These are phyloP conservation scores for Lecanicillium sp. DNA, from an alignment of 2,329 filamentous ascomycete species.

Conservation along the genomic window DNA sequence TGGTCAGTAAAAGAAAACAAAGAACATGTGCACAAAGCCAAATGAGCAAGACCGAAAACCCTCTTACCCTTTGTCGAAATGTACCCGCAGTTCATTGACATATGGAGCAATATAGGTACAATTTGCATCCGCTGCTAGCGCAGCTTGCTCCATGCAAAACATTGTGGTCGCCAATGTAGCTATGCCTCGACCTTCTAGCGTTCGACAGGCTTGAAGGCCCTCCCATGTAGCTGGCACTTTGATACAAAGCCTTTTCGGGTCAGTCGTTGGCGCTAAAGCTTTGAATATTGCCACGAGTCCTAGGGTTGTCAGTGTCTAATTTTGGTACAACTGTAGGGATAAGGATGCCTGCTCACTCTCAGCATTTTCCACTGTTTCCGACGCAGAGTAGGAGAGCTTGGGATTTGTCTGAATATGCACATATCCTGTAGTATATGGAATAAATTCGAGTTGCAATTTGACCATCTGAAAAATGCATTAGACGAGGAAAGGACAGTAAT, in stretches of 20 bases:
- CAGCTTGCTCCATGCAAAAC: constrained; percentile 53
- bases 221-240: constrained; percentile 58
- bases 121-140: constrained; percentile 45
- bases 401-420: constrained; percentile 55
- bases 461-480: constrained; percentile 38
- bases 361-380: constrained; percentile 37
- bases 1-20: constrained; percentile 1
- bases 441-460: constrained; percentile 42
- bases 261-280: constrained; percentile 32
- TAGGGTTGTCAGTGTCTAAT: too few species aligned
- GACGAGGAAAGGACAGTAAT: not conserved
- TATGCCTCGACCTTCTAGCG: constrained; percentile 44
- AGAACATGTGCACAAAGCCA: not conserved
- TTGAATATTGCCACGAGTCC: too few species aligned
- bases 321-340: too few species aligned
- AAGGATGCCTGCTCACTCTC: too few species aligned
- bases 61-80: constrained; percentile 43
- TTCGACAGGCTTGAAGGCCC: constrained; percentile 49
- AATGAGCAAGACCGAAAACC: not conserved
- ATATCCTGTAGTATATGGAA: constrained; percentile 38
- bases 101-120: constrained; percentile 59
- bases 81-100: constrained; percentile 56
- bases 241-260: constrained; percentile 46
- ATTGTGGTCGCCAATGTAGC: constrained; percentile 54
- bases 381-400: constrained; percentile 39